These are phyloP conservation scores for Lanmaoa pseudosensibilis DNA, from an alignment of 768 basidiomycete genomes.

Conservation along the genomic window DNA sequence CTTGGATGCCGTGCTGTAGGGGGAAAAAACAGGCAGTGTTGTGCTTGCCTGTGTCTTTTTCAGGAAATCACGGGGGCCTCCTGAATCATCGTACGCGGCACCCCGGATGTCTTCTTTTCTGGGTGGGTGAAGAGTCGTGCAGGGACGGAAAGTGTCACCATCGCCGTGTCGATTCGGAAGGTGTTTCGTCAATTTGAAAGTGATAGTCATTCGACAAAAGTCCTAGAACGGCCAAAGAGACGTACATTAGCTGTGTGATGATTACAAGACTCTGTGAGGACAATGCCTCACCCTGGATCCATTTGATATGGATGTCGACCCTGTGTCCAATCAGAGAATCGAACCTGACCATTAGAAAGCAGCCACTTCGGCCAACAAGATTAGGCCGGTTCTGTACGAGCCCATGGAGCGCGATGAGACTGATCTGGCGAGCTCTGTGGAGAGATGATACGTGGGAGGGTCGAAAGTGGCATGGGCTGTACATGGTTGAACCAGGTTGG, in stretches of 20 bases:
- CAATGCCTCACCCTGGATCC: background rate
- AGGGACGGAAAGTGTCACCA: too few relatives aligned
- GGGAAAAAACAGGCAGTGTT: background rate
- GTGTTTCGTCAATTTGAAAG: too few relatives aligned
- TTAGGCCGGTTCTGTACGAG: background rate
- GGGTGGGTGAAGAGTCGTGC: too few relatives aligned
- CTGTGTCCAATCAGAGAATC: background rate
- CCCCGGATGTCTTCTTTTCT: too few relatives aligned
- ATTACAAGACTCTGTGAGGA: background rate
- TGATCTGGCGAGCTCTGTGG: conserved; percentile 5
- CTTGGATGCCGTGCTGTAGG: background rate
- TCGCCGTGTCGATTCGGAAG: too few relatives aligned
- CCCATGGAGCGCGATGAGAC: background rate
- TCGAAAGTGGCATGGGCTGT: conserved; percentile 19
- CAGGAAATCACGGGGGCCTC: too few relatives aligned
- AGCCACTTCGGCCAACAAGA: background rate
- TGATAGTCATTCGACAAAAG: background rate
- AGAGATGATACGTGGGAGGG: background rate
- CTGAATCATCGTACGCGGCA: too few relatives aligned
- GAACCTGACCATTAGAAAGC: background rate
- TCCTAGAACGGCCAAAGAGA: background rate
- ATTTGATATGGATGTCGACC: background rate
- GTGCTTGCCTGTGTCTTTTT: too few relatives aligned
- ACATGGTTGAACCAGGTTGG: conserved; percentile 1
- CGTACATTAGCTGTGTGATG: background rate